Conservation (phyloP, 495 filamentous ascomycete species). For the Thermothielavioides terrestris region DNA sequence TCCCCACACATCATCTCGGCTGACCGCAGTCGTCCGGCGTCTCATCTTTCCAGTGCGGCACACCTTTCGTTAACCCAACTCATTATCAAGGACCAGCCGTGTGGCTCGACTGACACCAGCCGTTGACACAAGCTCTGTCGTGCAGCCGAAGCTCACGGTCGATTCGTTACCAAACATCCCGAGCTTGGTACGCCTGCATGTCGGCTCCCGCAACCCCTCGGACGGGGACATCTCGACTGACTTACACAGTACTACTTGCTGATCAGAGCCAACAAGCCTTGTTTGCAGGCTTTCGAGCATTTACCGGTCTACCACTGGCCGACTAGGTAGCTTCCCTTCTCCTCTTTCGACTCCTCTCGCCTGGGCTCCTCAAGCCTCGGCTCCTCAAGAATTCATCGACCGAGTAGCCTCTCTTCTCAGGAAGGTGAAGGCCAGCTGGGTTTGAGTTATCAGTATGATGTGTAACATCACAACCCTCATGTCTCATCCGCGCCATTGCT, state of each 20-base stretch:
- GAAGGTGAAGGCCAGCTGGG: not conserved
- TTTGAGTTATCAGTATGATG: not conserved
- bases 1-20: conserved; percentile 5
- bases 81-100: conserved; percentile 12
- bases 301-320: not conserved
- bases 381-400: not conserved
- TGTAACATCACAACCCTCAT: not conserved
- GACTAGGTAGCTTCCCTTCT: not conserved
- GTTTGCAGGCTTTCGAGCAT: not conserved
- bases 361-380: not conserved
- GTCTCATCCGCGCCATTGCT: not conserved
- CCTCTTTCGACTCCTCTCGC: not conserved
- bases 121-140: not conserved
- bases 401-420: not conserved
- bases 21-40: not conserved
- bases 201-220: not conserved
- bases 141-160: conserved; percentile 3
- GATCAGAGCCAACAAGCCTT: not conserved
- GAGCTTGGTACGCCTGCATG: conserved; percentile 2
- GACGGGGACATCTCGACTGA: not conserved
- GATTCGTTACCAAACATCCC: conserved; percentile 11
- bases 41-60: no score
- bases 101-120: conserved; percentile 15
- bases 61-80: no score
- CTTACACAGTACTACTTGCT: not conserved